phyloP scores from a whole-genome alignment of 495 filamentous ascomycete genomes.

The Symbiotaphrina buchneri region DNA sequence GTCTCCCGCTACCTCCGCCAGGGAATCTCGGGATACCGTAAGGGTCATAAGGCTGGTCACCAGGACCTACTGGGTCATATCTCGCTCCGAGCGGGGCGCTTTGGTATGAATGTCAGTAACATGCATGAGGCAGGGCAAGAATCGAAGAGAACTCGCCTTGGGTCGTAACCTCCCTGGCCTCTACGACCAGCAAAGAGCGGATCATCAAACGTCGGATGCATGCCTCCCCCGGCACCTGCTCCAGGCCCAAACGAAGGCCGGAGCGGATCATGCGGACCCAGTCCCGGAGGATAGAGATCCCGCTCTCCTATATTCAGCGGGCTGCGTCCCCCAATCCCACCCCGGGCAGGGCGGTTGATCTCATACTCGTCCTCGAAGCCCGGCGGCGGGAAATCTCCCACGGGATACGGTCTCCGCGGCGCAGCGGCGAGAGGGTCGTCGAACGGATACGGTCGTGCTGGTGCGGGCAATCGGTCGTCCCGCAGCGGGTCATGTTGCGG shows the following conservation, averaged over 20 bases:
- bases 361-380: constrained; percentile 91
- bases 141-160: background rate
- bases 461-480: constrained; percentile 20
- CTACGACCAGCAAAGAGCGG: constrained; percentile 53
- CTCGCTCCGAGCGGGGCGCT: constrained; percentile 32
- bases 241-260: constrained; percentile 32
- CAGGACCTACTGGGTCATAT: constrained; percentile 73
- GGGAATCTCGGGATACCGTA: constrained; percentile 23
- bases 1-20: constrained; percentile 17
- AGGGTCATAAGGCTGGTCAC: constrained; percentile 27
- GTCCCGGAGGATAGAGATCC: constrained; percentile 70
- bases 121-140: background rate
- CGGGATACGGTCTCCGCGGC: constrained; percentile 42
- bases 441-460: constrained; percentile 42
- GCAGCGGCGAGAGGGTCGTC: constrained; percentile 39
- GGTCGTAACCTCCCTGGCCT: constrained; percentile 15
- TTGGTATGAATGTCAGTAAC: constrained; percentile 1
- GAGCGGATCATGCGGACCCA: constrained; percentile 70
- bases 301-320: constrained; percentile 52
- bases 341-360: constrained; percentile 41
- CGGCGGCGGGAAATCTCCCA: constrained; percentile 64
- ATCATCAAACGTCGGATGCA: constrained; percentile 94
- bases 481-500: constrained; percentile 23
- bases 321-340: constrained; percentile 24
- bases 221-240: constrained; percentile 41